A percentile compares a stretch with the other conserved stretches of the same genome.
phyloP scores from a whole-genome alignment of 164 flowering plant species.

The Chimonanthus praecox region DNA sequence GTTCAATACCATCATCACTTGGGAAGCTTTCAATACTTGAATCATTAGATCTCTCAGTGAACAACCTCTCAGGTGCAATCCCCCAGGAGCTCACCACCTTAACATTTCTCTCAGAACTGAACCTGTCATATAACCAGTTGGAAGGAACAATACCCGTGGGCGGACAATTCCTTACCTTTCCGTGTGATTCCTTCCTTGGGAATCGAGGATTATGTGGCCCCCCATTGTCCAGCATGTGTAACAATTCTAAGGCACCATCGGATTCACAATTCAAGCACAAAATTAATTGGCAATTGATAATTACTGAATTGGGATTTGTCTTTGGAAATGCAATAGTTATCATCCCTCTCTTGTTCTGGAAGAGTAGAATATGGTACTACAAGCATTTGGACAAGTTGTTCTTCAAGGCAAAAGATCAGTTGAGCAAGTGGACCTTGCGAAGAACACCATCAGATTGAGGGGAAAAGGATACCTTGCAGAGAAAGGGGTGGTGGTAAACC shows the following conservation, averaged over 20 bases:
- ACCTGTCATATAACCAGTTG: conserved; percentile 28
- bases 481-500: no score
- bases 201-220: conserved; percentile 7
- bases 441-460: no score
- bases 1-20: conserved; percentile 33
- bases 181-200: conserved; percentile 16
- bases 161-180: conserved; percentile 25
- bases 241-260: not conserved
- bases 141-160: conserved; percentile 26
- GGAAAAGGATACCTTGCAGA: no score
- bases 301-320: not conserved
- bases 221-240: not conserved
- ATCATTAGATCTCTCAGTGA: conserved; percentile 26
- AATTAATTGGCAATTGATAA: not conserved
- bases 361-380: no score
- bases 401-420: not conserved
- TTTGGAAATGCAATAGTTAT: not conserved
- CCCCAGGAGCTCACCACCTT: conserved; percentile 19
- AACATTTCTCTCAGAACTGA: conserved; percentile 27
- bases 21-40: conserved; percentile 22
- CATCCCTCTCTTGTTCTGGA: not conserved
- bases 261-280: not conserved
- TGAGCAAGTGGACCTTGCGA: not conserved
- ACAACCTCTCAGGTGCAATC: conserved; percentile 29
- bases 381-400: no score